Percentiles rank a stretch among this genome's conserved stretches.
These are phyloP conservation scores for Antrodiella citrinella DNA, from an alignment of 768 basidiomycete species.

Conservation along the genomic window DNA sequence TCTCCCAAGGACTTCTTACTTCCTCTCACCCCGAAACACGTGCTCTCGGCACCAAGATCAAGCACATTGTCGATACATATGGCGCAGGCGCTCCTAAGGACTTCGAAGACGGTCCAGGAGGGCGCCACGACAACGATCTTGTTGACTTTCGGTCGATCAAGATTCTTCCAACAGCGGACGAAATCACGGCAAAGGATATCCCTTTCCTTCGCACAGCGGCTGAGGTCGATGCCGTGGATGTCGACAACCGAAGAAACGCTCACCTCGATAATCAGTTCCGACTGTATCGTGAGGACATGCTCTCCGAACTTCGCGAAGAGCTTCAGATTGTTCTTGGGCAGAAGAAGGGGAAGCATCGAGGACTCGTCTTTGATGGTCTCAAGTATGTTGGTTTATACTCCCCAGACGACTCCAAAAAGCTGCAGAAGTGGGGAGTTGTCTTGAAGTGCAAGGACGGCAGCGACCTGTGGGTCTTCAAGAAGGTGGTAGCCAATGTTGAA, in stretches of 20 bases:
- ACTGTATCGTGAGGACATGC: conserved; percentile 55
- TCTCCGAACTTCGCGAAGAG: conserved; percentile 50
- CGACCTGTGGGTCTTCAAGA: conserved; percentile 18
- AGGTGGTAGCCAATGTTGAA: no score
- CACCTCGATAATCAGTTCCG: conserved; percentile 65
- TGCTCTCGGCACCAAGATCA: conserved; percentile 33
- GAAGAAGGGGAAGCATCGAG: conserved; percentile 33
- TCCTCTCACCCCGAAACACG: conserved; percentile 19
- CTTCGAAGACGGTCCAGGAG: conserved; percentile 41
- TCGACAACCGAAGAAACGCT: conserved; percentile 28
- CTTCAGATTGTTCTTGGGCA: conserved; percentile 32
- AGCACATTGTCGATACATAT: conserved; percentile 22
- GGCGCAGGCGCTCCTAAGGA: conserved; percentile 14
- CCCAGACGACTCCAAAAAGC: conserved; percentile 22
- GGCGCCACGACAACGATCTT: conserved; percentile 66
- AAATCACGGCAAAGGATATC: conserved; percentile 34
- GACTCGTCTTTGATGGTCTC: conserved; percentile 31
- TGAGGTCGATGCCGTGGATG: conserved; percentile 35
- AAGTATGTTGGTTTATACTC: conserved; percentile 28
- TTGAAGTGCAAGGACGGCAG: conserved; percentile 29
- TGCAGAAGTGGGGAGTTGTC: conserved; percentile 28
- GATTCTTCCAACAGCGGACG: conserved; percentile 58
- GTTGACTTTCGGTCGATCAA: conserved; percentile 49
- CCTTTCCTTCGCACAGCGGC: conserved; percentile 43
- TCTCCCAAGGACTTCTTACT: conserved; percentile 21